phyloP scores from a whole-genome alignment of 2,329 filamentous ascomycete genomes.

The Sporothrix mexicana region DNA sequence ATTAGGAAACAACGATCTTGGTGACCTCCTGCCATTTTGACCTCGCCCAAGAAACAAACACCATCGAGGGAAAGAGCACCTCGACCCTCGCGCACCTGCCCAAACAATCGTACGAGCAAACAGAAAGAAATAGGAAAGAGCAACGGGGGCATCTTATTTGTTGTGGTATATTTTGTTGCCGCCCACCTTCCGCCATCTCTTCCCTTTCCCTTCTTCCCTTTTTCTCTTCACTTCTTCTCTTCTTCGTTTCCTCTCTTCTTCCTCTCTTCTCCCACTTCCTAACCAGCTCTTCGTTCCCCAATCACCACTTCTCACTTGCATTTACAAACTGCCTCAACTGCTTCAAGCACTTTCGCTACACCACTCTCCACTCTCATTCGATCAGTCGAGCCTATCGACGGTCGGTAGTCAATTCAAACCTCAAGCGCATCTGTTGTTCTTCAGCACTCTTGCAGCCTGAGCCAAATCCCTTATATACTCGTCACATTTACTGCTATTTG shows the following conservation, averaged over 20 bases:
- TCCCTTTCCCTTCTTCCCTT: background rate
- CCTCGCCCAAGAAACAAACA: background rate
- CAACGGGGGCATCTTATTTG: background rate
- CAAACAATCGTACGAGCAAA: background rate
- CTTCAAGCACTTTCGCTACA: too few species aligned
- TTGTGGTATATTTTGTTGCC: background rate
- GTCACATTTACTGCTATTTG: too few species aligned
- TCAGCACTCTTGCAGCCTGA: too few species aligned
- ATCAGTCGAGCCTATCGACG: too few species aligned
- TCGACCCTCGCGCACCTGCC: background rate
- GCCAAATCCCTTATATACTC: too few species aligned
- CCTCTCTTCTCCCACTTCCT: background rate
- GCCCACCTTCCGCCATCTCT: background rate
- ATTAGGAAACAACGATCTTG: constrained; percentile 25
- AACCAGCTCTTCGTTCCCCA: background rate
- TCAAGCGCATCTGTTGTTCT: too few species aligned
- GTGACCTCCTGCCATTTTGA: constrained; percentile 14
- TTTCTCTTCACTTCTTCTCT: too few species aligned
- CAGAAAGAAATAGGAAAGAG: constrained; percentile 13
- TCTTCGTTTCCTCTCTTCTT: background rate
- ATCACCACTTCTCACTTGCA: background rate
- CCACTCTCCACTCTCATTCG: too few species aligned
- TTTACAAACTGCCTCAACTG: background rate
- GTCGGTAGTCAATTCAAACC: too few species aligned
- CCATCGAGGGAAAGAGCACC: background rate